Evolutionary conservation across 2,329 filamentous ascomycete species (phyloP).

Genomic region (Colletotrichum orbiculare): DNA sequence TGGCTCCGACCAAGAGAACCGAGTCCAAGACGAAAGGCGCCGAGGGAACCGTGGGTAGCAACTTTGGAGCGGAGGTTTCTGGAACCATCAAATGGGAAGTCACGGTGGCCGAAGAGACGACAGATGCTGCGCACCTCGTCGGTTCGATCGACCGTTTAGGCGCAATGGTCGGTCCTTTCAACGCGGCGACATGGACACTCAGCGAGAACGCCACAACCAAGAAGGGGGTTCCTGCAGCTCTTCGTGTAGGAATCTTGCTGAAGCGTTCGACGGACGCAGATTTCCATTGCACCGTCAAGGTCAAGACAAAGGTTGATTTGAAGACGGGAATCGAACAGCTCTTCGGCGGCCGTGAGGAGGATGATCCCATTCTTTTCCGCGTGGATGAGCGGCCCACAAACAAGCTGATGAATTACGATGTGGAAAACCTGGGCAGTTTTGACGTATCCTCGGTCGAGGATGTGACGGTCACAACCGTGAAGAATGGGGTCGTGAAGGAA

Average conservation of each 20-base stretch:
- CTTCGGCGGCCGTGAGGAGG: conserved; percentile 38
- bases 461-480: conserved; percentile 19
- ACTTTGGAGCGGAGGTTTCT: conserved; percentile 34
- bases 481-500: not conserved
- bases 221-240: conserved; percentile 39
- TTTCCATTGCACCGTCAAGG: conserved; percentile 44
- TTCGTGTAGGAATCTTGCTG: conserved; percentile 41
- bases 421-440: conserved; percentile 28
- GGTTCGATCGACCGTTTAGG: conserved; percentile 39
- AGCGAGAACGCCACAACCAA: conserved; percentile 41
- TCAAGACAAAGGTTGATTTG: conserved; percentile 44
- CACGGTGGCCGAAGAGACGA: conserved; percentile 37
- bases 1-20: conserved; percentile 32
- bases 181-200: conserved; percentile 42
- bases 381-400: conserved; percentile 35
- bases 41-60: conserved; percentile 18
- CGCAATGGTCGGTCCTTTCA: conserved; percentile 35
- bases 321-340: conserved; percentile 42
- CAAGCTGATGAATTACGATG: conserved; percentile 37
- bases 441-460: conserved; percentile 35
- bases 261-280: conserved; percentile 40
- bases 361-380: conserved; percentile 39
- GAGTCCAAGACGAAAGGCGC: conserved; percentile 27
- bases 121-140: conserved; percentile 37
- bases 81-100: conserved; percentile 38